phyloP scores from a whole-genome alignment of 2,329 filamentous ascomycete species.

The Paecilomyces sp. region DNA sequence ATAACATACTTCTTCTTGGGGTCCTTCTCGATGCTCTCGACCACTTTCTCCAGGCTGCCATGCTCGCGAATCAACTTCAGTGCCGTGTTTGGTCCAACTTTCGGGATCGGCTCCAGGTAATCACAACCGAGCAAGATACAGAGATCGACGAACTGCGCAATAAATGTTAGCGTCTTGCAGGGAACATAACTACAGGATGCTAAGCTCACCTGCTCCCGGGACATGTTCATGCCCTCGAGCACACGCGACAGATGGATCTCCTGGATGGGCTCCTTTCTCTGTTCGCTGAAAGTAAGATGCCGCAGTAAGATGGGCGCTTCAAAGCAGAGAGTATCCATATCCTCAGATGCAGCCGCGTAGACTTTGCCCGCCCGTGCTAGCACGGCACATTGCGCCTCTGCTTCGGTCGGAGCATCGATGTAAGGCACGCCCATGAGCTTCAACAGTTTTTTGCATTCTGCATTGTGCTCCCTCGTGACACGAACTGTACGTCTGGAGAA shows the following conservation, averaged over 20 bases:
- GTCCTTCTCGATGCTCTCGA: conserved; percentile 70
- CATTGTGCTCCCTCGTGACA: conserved; percentile 94
- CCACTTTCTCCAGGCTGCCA: conserved; percentile 76
- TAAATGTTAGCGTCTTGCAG: background rate
- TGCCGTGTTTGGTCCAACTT: conserved; percentile 84
- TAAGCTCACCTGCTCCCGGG: conserved; percentile 63
- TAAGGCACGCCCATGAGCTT: conserved; percentile 95
- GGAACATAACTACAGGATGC: no score
- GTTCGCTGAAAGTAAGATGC: conserved; percentile 94
- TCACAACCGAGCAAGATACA: conserved; percentile 97
- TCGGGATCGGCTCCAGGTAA: conserved; percentile 93
- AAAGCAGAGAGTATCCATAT: conserved; percentile 98
- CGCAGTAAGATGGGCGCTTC: conserved; percentile 83
- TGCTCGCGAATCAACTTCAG: conserved; percentile 92
- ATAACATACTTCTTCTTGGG: conserved; percentile 73
- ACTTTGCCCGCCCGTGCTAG: conserved; percentile 89
- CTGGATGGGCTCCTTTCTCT: conserved; percentile 94
- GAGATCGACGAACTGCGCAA: conserved; percentile 79
- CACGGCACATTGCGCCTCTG: conserved; percentile 91
- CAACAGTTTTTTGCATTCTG: conserved; percentile 82
- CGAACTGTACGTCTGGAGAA: conserved; percentile 89
- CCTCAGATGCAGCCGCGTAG: conserved; percentile 91
- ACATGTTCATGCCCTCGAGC: conserved; percentile 81
- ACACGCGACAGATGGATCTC: conserved; percentile 87
- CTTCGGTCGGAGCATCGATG: conserved; percentile 92